These are phyloP conservation scores for Dryadomyces quercivorus DNA, from an alignment of 2,329 filamentous ascomycete species.

Conservation along the genomic window DNA sequence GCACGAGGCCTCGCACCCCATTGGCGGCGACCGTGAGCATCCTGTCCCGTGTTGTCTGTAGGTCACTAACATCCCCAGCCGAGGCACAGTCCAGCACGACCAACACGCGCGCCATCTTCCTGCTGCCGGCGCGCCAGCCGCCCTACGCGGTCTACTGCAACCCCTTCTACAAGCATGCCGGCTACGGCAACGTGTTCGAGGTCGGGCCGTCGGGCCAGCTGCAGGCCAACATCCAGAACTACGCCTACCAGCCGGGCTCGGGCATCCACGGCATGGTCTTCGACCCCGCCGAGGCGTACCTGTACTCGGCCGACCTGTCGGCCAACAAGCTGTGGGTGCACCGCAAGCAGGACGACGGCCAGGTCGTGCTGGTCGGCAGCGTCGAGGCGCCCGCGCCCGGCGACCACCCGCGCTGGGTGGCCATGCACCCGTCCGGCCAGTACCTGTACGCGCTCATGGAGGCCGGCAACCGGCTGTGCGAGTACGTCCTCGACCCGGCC, in stretches of 20 bases:
- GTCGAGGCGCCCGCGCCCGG: constrained; percentile 56
- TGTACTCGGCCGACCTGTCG: constrained; percentile 68
- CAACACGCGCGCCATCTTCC: constrained; percentile 81
- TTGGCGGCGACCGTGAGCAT: constrained; percentile 56
- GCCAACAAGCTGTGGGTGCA: constrained; percentile 80
- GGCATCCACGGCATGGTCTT: constrained; percentile 79
- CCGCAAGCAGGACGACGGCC: constrained; percentile 51
- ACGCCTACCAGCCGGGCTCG: constrained; percentile 54
- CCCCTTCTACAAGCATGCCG: constrained; percentile 79
- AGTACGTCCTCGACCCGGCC: constrained; percentile 65
- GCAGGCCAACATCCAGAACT: constrained; percentile 56
- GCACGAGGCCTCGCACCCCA: constrained; percentile 61
- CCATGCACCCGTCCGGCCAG: constrained; percentile 64
- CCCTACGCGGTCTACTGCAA: constrained; percentile 81
- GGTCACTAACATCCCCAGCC: constrained; percentile 41
- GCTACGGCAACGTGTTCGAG: constrained; percentile 66
- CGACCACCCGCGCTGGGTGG: constrained; percentile 83
- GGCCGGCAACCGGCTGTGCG: constrained; percentile 70
- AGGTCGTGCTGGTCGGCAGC: constrained; percentile 57
- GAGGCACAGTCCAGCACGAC: constrained; percentile 56
- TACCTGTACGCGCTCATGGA: constrained; percentile 86
- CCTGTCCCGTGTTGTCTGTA: too few species aligned
- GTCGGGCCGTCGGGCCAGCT: constrained; percentile 46
- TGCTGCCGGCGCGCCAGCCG: constrained; percentile 64
- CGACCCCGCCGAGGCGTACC: constrained; percentile 58